Evolutionary conservation across 768 basidiomycete species (phyloP), one percentile per base, ranked within the genome.

Genomic region (Coprinopsis cinerea): DNA sequence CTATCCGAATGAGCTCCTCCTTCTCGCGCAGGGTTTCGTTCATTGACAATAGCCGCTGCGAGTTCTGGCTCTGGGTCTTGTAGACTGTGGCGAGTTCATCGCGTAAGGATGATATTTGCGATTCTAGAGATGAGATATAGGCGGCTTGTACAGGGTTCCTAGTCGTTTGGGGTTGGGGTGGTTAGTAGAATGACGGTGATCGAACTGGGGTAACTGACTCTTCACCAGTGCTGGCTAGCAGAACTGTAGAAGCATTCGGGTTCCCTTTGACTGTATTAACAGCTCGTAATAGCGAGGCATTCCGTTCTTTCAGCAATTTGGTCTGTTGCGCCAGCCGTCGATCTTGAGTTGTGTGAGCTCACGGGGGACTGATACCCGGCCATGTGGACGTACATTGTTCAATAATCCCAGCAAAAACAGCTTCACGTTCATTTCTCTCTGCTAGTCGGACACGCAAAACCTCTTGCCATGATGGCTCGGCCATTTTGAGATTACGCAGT

Each of bases 31-130:
- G 75, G 1, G 91, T 92, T 66, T 99, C 96, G 53, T 91, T 94
- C 85, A 99, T 92, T 2, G 88, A 79, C 13, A 99, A 75, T 6
- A 95, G 78, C 32, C 92, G 80, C 64, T 96, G 94, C 1, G 93
- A 89, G 65, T 96, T 95, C 68, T 95, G 92, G 3, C 91, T 89
- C 55, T 98, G 94, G 0, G 92, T 90, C 66, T 95, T 94, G 74
- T 98, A 99, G 1, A 95, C 83, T 7, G 88, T 90, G 2, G 94
- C 91, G 44, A 97, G 77, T 65, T 98, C 95, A 57, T 90, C 88
- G 27, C 94, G 84, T 43, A 96, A 73, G 10, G 88, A 84, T 1
- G 92, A 91, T 64, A 98, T 88, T 62, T 97, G 93, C 3, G 88
- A 85, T 66, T 98, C 94, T 42, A 98, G 82, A 17, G 95, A 96